Evolutionary conservation across 176 grass and related monocot species (phyloP).

Genomic region (Pontederia crassipes): DNA sequence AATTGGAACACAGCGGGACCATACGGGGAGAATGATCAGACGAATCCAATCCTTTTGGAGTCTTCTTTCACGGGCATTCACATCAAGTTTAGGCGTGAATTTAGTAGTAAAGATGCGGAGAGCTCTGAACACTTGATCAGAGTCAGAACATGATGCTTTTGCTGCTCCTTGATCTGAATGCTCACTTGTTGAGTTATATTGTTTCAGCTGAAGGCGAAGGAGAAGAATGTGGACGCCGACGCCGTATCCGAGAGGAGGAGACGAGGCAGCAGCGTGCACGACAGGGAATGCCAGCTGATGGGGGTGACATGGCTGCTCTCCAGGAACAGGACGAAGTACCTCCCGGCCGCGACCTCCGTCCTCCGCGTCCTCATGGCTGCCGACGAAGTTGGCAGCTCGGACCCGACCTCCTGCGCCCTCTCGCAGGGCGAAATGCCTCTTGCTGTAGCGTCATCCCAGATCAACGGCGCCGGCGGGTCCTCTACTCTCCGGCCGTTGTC

Average conservation of each 20-base stretch:
- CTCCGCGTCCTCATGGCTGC: constrained; percentile 10
- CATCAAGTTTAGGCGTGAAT: too few species aligned
- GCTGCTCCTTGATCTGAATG: not conserved
- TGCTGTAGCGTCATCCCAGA: constrained; percentile 11
- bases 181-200: not conserved
- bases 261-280: not conserved
- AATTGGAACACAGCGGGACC: too few species aligned
- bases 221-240: not conserved
- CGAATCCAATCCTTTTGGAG: too few species aligned
- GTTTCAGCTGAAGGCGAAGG: constrained; percentile 5
- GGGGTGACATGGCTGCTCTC: constrained; percentile 19
- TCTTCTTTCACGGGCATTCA: too few species aligned
- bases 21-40: too few species aligned
- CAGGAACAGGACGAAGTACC: constrained; percentile 12
- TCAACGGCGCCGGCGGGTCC: not conserved
- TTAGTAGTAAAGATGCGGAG: too few species aligned
- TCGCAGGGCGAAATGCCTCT: constrained; percentile 5
- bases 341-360: constrained; percentile 5
- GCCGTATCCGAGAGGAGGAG: constrained; percentile 4
- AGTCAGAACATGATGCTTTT: too few species aligned
- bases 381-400: not conserved
- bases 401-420: constrained; percentile 1
- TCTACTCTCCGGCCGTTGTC: not conserved
- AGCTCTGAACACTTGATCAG: too few species aligned
- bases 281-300: constrained; percentile 13